Evolutionary conservation across 2,329 filamentous ascomycete species (phyloP), one percentile per base, ranked within the genome.

Genomic region (Alternaria sp.): DNA sequence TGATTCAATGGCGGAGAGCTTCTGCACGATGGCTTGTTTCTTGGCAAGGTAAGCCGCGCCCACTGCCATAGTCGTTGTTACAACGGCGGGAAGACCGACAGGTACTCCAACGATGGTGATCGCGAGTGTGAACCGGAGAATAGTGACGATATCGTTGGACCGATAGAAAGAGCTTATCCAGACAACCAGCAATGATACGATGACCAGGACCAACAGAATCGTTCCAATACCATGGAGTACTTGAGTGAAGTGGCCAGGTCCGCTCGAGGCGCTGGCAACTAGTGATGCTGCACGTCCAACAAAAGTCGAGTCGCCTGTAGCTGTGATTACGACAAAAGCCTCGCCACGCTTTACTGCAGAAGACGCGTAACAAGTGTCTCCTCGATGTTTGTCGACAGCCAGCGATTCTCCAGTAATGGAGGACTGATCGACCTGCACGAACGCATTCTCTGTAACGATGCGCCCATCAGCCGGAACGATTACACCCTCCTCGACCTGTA

Each of bases 21-120:
- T 96, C 83, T 96, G 92, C 67, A 96, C 92, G 68, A 96, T 96
- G 54, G 92, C 93, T 83, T 93, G 88, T 85, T 94, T 93, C 85
- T 93, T 93, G 73, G 92, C 92, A 59, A 96, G 87, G 80, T 95
- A 95, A 64, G 92, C 90, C 66, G 92, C 92, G 82, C 92, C 92
- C 77, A 96, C 92, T 77, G 92, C 92, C 92, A 96, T 95, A 76
- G 92, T 96, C 70, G 92, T 96, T 72, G 93, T 96, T 61, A 96
- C 92, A 81, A 96, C 92, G 70, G 91, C 92, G 60, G 92, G 92
- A 66, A 96, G 91, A 88, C 92, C 92, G 80, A 96, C 92, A 54
- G 92, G 92, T 26, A 96, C 92, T 85, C 92, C 92, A 62, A 96
- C 91, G 66, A 96, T 94, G 71, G 91, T 95, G 71, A 96, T 93